A percentile compares a stretch with the other conserved stretches of the same genome.
These are phyloP conservation scores for Paramecium sonneborni DNA, from an alignment of 73 alveolate genomes.

Conservation along the genomic window DNA sequence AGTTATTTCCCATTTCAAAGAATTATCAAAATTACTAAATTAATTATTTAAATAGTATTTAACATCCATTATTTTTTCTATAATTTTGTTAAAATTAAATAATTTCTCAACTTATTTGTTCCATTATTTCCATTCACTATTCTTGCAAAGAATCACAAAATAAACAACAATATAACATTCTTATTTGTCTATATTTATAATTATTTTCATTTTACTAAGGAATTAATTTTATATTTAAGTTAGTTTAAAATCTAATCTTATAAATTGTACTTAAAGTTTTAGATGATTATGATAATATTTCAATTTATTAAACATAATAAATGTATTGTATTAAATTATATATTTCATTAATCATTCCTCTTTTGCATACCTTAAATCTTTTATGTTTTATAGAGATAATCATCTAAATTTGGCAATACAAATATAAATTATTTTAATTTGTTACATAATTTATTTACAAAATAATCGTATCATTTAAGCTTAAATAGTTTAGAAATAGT, in stretches of 20 bases:
- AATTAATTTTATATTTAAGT: too few species aligned
- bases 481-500: too few species aligned
- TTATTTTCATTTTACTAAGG: slow-evolving; percentile 31
- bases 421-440: too few species aligned
- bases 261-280: not conserved
- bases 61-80: not conserved
- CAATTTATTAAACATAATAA: slow-evolving; percentile 40
- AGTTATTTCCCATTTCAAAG: not conserved
- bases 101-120: not conserved
- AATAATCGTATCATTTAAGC: too few species aligned
- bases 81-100: not conserved
- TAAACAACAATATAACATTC: slow-evolving; percentile 69
- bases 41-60: not conserved
- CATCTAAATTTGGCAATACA: too few species aligned
- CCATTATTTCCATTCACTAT: slow-evolving; percentile 49
- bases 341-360: too few species aligned
- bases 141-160: slow-evolving; percentile 72
- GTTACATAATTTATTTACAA: too few species aligned
- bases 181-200: slow-evolving; percentile 67
- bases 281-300: not conserved
- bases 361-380: too few species aligned
- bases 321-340: too few species aligned
- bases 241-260: too few species aligned
- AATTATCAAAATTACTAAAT: not conserved
- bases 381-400: too few species aligned